Conservation (phyloP, 2,329 filamentous ascomycete genomes). For the Raffaelea albimanens region DNA sequence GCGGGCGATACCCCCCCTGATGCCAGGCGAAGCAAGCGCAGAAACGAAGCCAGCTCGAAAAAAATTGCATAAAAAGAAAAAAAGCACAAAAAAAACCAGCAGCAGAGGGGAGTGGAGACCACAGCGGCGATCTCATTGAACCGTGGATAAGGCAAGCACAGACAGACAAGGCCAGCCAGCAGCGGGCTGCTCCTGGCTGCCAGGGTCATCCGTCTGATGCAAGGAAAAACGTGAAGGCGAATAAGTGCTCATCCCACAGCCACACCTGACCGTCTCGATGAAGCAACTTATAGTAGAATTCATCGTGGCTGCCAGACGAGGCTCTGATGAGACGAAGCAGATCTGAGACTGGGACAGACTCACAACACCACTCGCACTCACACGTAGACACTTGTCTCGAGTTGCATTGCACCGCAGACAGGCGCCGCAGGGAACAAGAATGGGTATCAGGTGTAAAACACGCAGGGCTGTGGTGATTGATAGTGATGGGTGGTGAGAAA, state of each 20-base stretch:
- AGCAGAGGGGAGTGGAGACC: slow-evolving; percentile 1
- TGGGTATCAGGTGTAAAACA: not conserved
- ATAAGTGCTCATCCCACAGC: no score
- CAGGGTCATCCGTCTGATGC: no score
- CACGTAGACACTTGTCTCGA: no score
- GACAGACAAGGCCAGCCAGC: not conserved
- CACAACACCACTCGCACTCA: no score
- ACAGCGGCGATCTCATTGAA: slow-evolving; percentile 8
- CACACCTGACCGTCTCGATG: no score
- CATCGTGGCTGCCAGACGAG: no score
- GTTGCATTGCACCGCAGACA: no score
- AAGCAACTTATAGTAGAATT: no score
- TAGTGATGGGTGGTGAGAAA: slow-evolving; percentile 1
- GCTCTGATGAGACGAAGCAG: no score
- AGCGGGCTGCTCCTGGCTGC: not conserved
- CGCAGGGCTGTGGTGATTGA: no score
- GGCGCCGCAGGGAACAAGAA: not conserved
- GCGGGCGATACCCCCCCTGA: slow-evolving; percentile 1
- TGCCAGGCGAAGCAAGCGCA: not conserved
- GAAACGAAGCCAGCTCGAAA: not conserved
- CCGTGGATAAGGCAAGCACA: slow-evolving; percentile 7
- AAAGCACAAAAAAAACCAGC: not conserved
- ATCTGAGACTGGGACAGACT: no score
- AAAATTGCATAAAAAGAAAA: not conserved
- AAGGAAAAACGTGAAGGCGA: no score